phyloP scores from a whole-genome alignment of 2,329 filamentous ascomycete genomes.

The Calonectria pseudoturangicola region DNA sequence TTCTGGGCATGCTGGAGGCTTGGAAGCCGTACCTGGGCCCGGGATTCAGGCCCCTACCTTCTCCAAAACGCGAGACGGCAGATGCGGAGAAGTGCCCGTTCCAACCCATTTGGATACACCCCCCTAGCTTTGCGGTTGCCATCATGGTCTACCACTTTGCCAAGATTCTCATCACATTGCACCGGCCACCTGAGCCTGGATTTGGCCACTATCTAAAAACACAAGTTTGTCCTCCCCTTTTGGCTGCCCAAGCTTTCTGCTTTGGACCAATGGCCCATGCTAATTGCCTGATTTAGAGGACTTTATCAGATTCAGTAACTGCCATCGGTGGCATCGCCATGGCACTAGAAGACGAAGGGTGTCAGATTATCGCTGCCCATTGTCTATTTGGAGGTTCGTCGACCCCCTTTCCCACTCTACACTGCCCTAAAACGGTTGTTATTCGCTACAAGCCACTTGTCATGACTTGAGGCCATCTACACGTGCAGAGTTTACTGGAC shows the following conservation, averaged over 20 bases:
- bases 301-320: slow-evolving; percentile 49
- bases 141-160: slow-evolving; percentile 72
- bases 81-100: slow-evolving; percentile 57
- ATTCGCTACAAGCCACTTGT: slow-evolving; percentile 1
- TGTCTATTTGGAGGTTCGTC: slow-evolving; percentile 60
- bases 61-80: slow-evolving; percentile 44
- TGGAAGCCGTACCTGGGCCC: slow-evolving; percentile 59
- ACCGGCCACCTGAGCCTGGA: slow-evolving; percentile 45
- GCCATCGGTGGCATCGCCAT: slow-evolving; percentile 69
- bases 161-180: slow-evolving; percentile 66
- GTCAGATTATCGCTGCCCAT: slow-evolving; percentile 64
- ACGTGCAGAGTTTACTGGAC: slow-evolving; percentile 6
- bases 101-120: slow-evolving; percentile 69
- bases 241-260: no score
- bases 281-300: slow-evolving; percentile 59
- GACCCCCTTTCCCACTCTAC: not conserved
- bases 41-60: slow-evolving; percentile 64
- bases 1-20: slow-evolving; percentile 54
- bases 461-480: slow-evolving; percentile 15
- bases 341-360: slow-evolving; percentile 62
- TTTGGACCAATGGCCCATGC: slow-evolving; percentile 51
- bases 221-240: slow-evolving; percentile 1
- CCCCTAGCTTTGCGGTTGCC: slow-evolving; percentile 67
- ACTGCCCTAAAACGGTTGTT: not conserved
- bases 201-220: slow-evolving; percentile 56